A percentile compares a stretch with the other conserved stretches of the same genome.
Conservation (phyloP, 805 yeast genomes). For the Hermanozyma aechmeae region DNA sequence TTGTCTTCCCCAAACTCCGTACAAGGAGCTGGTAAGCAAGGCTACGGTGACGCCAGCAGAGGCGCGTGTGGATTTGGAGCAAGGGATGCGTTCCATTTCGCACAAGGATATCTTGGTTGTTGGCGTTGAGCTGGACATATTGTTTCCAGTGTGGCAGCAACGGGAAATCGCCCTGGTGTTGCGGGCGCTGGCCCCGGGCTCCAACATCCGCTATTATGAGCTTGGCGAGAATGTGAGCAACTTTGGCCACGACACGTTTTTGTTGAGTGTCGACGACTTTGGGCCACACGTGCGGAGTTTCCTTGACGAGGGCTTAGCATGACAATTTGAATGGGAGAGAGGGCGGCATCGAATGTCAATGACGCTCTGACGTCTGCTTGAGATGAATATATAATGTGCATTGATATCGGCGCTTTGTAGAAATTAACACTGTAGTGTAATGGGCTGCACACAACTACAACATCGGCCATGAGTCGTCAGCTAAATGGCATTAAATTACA, state of each 20-base stretch:
- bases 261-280: slow-evolving; percentile 68
- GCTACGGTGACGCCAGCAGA: slow-evolving; percentile 45
- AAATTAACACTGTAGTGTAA: too few species aligned
- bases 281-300: slow-evolving; percentile 69
- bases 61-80: slow-evolving; percentile 47
- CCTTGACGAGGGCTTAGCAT: too few species aligned
- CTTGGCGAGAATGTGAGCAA: slow-evolving; percentile 67
- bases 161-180: slow-evolving; percentile 64
- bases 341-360: too few species aligned
- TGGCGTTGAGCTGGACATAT: slow-evolving; percentile 88
- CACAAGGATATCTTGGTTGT: slow-evolving; percentile 64
- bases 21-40: slow-evolving; percentile 40
- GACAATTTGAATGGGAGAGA: too few species aligned
- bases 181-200: slow-evolving; percentile 13
- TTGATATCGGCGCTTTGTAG: too few species aligned
- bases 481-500: too few species aligned
- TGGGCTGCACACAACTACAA: too few species aligned
- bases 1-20: slow-evolving; percentile 47
- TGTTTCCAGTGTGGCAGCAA: slow-evolving; percentile 95
- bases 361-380: too few species aligned
- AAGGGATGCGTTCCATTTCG: slow-evolving; percentile 57
- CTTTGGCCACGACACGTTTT: slow-evolving; percentile 88
- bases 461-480: too few species aligned
- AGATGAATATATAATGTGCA: too few species aligned
- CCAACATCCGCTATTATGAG: slow-evolving; percentile 53